These are phyloP conservation scores for Coleophoma eucalyptorum DNA, from an alignment of 2,329 filamentous ascomycete species.

Conservation along the genomic window DNA sequence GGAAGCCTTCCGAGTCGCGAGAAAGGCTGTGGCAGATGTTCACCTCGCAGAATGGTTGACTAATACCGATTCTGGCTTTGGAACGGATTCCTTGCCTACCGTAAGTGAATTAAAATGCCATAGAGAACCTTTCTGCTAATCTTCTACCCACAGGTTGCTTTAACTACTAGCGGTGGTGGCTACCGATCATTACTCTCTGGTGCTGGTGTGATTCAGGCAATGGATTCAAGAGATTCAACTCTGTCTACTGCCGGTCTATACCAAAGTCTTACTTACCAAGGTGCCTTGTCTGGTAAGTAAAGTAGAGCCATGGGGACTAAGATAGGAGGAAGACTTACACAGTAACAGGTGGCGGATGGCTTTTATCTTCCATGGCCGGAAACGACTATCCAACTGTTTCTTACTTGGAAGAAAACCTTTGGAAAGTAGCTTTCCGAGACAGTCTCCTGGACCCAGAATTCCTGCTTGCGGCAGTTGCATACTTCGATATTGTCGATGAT, in stretches of 20 bases:
- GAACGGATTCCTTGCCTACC: constrained; percentile 30
- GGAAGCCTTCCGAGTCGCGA: constrained; percentile 30
- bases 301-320: too few species aligned
- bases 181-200: constrained; percentile 34
- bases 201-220: constrained; percentile 33
- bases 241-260: constrained; percentile 35
- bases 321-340: not conserved
- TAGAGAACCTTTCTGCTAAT: not conserved
- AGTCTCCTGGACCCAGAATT: constrained; percentile 32
- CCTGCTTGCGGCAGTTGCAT: constrained; percentile 24
- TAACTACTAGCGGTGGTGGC: constrained; percentile 39
- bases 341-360: constrained; percentile 31
- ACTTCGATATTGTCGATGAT: constrained; percentile 27
- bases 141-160: constrained; percentile 24
- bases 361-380: constrained; percentile 38
- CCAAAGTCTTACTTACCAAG: constrained; percentile 41
- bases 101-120: constrained; percentile 8
- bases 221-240: constrained; percentile 38
- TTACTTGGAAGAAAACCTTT: constrained; percentile 32
- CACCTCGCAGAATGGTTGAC: constrained; percentile 34
- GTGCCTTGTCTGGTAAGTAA: constrained; percentile 35
- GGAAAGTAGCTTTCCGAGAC: constrained; percentile 34
- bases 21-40: constrained; percentile 33
- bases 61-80: constrained; percentile 29
- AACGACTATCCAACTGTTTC: constrained; percentile 42